A percentile compares a stretch with the other conserved stretches of the same genome.
These are phyloP conservation scores for Thyridium curvatum DNA, from an alignment of 2,329 filamentous ascomycete genomes.

Conservation along the genomic window DNA sequence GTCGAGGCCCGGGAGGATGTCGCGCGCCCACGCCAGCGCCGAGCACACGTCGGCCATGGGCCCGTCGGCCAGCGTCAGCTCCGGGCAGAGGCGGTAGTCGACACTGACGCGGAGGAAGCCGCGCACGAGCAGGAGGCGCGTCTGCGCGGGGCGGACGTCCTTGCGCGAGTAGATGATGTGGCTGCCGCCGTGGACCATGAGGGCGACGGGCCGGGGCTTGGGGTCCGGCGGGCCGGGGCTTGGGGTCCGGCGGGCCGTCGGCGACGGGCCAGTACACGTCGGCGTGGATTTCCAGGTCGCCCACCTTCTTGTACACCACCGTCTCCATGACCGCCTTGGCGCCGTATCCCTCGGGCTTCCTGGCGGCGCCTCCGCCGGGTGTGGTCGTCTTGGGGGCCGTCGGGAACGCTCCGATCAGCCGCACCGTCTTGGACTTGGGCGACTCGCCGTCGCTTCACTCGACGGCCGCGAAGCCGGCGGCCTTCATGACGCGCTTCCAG, in stretches of 20 bases:
- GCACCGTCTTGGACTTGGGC: constrained; percentile 15
- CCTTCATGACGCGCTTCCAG: constrained; percentile 15
- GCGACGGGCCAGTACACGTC: constrained; percentile 24
- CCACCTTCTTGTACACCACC: constrained; percentile 13
- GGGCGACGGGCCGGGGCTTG: constrained; percentile 15
- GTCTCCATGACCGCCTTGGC: constrained; percentile 7
- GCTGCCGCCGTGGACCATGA: constrained; percentile 39
- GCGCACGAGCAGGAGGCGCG: constrained; percentile 22
- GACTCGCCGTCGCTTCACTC: constrained; percentile 16
- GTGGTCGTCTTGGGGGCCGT: constrained; percentile 3
- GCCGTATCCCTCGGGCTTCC: not conserved
- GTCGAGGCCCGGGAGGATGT: not conserved
- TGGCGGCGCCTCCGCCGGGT: not conserved
- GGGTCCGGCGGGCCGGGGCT: no score
- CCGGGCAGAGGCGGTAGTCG: constrained; percentile 44
- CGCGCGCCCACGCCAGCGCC: constrained; percentile 20
- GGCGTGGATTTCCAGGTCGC: constrained; percentile 13
- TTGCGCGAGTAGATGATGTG: constrained; percentile 30
- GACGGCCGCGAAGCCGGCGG: constrained; percentile 15
- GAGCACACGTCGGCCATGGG: constrained; percentile 38
- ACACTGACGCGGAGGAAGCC: constrained; percentile 40
- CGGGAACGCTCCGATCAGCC: constrained; percentile 16
- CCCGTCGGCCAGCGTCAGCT: constrained; percentile 35
- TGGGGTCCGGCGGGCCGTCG: not conserved
- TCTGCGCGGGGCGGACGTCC: constrained; percentile 29